Percentiles rank a stretch among this genome's conserved stretches.
Evolutionary conservation across 2,329 filamentous ascomycete species (phyloP).

Genomic region (Botryosphaeria dothidea): DNA sequence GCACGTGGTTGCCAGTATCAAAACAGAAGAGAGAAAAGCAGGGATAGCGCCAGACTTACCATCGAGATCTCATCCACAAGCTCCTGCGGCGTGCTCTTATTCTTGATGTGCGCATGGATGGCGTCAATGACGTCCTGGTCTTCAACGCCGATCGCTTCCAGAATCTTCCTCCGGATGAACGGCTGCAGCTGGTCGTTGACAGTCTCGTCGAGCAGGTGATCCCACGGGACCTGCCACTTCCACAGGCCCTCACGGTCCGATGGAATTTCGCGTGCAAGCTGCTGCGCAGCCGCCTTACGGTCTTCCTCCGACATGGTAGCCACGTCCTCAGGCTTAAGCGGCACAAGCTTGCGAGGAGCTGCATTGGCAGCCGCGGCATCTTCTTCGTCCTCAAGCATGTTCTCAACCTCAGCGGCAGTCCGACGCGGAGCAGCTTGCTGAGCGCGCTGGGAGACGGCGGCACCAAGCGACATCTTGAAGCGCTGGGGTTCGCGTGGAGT

Average conservation of each 20-base stretch:
- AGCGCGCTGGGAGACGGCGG: conserved; percentile 75
- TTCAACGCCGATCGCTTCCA: conserved; percentile 94
- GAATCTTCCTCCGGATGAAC: conserved; percentile 97
- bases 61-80: conserved; percentile 83
- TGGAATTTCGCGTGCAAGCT: conserved; percentile 87
- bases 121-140: conserved; percentile 94
- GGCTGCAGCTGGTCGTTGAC: conserved; percentile 85
- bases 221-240: conserved; percentile 93
- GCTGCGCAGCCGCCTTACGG: conserved; percentile 74
- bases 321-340: conserved; percentile 46
- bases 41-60: conserved; percentile 52
- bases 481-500: conserved; percentile 64
- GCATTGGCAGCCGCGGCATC: conserved; percentile 61
- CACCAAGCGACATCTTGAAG: conserved; percentile 91
- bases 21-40: not conserved
- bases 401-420: conserved; percentile 91
- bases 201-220: conserved; percentile 78
- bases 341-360: conserved; percentile 68
- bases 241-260: conserved; percentile 83
- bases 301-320: conserved; percentile 77
- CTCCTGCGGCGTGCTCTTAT: conserved; percentile 72
- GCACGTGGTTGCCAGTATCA: conserved; percentile 22
- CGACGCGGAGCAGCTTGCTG: conserved; percentile 63
- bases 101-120: conserved; percentile 82
- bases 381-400: conserved; percentile 92